These are phyloP conservation scores for Xerocomellus intermedius DNA, from an alignment of 768 basidiomycete genomes.

Conservation along the genomic window DNA sequence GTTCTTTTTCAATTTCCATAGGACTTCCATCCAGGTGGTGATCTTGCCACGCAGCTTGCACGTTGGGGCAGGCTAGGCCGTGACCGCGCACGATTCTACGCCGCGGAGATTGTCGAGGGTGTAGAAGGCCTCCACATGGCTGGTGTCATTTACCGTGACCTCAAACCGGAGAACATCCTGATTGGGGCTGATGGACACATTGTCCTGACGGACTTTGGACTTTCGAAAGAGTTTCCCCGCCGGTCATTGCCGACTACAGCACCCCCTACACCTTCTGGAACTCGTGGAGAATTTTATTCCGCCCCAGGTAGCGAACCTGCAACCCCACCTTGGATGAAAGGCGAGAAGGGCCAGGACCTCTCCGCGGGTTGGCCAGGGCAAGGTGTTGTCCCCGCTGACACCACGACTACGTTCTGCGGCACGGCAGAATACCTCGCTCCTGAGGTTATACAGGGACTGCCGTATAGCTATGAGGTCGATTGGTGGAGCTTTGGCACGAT, in stretches of 20 bases:
- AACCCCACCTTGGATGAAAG: conserved; percentile 79
- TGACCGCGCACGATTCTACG: conserved; percentile 94
- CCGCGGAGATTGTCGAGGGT: conserved; percentile 95
- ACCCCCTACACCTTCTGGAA: conserved; percentile 57
- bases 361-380: conserved; percentile 58
- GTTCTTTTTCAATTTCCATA: conserved; percentile 28
- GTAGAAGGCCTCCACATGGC: conserved; percentile 91
- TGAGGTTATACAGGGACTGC: conserved; percentile 89
- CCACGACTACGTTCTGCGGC: conserved; percentile 88
- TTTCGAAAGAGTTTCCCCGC: conserved; percentile 87
- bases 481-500: conserved; percentile 99
- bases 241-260: conserved; percentile 44
- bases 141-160: conserved; percentile 96
- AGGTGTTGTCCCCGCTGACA: conserved; percentile 50
- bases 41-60: conserved; percentile 95
- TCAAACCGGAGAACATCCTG: conserved; percentile 96
- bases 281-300: conserved; percentile 53
- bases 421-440: conserved; percentile 98
- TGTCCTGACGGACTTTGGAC: conserved; percentile 95
- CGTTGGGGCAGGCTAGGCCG: conserved; percentile 93
- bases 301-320: conserved; percentile 41
- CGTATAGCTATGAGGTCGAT: conserved; percentile 93
- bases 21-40: conserved; percentile 96
- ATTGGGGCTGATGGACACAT: conserved; percentile 95
- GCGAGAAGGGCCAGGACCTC: conserved; percentile 53